These are phyloP conservation scores for Lichtheimia ramosa DNA, from an alignment of 371 early-diverging fungal genomes.

Conservation along the genomic window DNA sequence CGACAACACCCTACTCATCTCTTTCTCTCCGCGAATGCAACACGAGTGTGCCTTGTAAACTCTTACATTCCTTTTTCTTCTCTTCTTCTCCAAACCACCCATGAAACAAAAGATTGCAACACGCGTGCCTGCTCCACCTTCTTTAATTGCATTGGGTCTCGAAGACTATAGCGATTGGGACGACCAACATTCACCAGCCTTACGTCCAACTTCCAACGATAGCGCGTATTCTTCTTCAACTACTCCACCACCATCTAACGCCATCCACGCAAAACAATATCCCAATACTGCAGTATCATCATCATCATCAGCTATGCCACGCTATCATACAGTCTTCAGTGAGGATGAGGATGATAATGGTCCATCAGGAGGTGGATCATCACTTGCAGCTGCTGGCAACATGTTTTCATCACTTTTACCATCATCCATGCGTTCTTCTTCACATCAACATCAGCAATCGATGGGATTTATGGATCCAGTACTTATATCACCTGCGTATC, in stretches of 20 bases:
- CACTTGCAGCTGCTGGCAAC: not conserved
- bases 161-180: slow-evolving; percentile 10
- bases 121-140: slow-evolving; percentile 9
- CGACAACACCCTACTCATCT: too few species aligned
- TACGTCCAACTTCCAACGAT: not conserved
- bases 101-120: slow-evolving; percentile 17
- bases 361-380: slow-evolving; percentile 9
- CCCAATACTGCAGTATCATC: not conserved
- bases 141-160: slow-evolving; percentile 6
- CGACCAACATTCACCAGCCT: slow-evolving; percentile 10
- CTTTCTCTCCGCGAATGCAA: too few species aligned
- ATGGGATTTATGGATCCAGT: slow-evolving; percentile 34
- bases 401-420: slow-evolving; percentile 8
- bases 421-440: slow-evolving; percentile 6
- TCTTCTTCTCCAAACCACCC: not conserved
- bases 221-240: slow-evolving; percentile 1
- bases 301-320: not conserved
- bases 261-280: not conserved
- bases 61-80: not conserved
- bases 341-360: slow-evolving; percentile 42
- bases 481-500: slow-evolving; percentile 36
- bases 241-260: not conserved
- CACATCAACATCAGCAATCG: slow-evolving; percentile 3
- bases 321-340: slow-evolving; percentile 39
- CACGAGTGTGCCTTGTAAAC: not conserved